These are phyloP conservation scores for Claviceps quebecensis DNA, from an alignment of 2,329 filamentous ascomycete genomes.

Conservation along the genomic window DNA sequence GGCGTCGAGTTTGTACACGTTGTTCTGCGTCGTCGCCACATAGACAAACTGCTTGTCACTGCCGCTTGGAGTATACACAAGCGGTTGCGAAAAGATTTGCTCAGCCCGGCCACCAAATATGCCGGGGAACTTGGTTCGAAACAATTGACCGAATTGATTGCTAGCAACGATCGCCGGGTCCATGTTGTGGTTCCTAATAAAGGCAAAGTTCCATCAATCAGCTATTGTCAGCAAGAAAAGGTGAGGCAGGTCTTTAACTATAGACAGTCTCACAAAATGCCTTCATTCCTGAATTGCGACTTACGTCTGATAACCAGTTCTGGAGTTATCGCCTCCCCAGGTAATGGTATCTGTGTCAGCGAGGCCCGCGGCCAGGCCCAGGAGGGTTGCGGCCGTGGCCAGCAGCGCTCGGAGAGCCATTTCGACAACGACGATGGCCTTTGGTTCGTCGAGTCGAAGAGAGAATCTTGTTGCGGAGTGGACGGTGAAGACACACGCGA, in stretches of 20 bases:
- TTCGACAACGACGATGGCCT: constrained; percentile 7
- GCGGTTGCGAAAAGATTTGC: constrained; percentile 37
- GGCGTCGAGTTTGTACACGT: constrained; percentile 41
- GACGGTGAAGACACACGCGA: not conserved
- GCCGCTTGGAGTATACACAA: constrained; percentile 33
- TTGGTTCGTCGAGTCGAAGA: not conserved
- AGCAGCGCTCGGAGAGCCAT: constrained; percentile 15
- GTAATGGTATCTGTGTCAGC: constrained; percentile 42
- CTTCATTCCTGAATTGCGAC: constrained; percentile 7
- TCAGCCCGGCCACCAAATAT: constrained; percentile 34
- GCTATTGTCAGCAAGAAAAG: not conserved
- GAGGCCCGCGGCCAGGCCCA: constrained; percentile 21
- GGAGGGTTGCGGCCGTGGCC: constrained; percentile 19
- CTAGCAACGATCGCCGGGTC: constrained; percentile 43
- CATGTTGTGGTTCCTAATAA: constrained; percentile 44
- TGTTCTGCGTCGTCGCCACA: constrained; percentile 43
- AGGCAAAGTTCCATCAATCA: not conserved
- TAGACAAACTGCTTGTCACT: constrained; percentile 38
- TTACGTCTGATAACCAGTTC: constrained; percentile 39
- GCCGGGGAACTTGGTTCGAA: constrained; percentile 36
- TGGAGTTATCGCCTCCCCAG: constrained; percentile 43
- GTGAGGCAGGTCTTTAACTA: not conserved
- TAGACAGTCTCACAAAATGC: not conserved
- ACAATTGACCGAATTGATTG: constrained; percentile 40
- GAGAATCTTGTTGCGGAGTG: not conserved